These are phyloP conservation scores for Thelonectria blattea DNA, from an alignment of 2,329 filamentous ascomycete species.

Conservation along the genomic window DNA sequence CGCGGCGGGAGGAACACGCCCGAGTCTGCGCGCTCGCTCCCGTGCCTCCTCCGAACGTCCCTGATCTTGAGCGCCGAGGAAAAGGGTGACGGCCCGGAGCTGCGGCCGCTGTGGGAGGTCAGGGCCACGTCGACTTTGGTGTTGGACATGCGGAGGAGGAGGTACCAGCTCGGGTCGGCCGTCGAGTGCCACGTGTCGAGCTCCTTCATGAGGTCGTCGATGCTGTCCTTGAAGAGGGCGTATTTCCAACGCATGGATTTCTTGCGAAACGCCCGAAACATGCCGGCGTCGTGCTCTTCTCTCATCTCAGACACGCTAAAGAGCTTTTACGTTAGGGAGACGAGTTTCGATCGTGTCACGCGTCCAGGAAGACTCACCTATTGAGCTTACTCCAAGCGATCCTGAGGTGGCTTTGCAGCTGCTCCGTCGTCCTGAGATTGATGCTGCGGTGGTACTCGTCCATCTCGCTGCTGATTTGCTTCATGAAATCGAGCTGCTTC, in stretches of 20 bases:
- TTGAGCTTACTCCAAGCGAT: neutral
- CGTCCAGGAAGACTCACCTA: neutral
- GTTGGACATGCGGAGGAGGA: neutral
- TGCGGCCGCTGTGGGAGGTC: no score
- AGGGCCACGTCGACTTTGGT: neutral
- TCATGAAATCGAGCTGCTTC: conserved; percentile 1
- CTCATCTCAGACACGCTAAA: neutral
- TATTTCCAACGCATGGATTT: neutral
- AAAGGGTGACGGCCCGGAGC: neutral
- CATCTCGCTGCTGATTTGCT: neutral
- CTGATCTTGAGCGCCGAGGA: neutral
- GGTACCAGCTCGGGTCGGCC: neutral
- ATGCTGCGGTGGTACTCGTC: neutral
- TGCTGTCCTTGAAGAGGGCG: neutral
- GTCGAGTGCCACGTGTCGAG: neutral
- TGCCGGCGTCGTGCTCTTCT: neutral
- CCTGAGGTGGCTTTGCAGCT: neutral
- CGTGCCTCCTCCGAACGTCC: neutral
- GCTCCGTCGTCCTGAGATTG: neutral
- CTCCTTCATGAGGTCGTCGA: neutral
- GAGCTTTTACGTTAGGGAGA: neutral
- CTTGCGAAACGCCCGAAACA: neutral
- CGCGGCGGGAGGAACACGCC: neutral
- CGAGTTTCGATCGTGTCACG: neutral
- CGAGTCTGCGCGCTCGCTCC: neutral